Conservation (phyloP, 805 yeast species). For the Sugiyamaella mastotermitis region DNA sequence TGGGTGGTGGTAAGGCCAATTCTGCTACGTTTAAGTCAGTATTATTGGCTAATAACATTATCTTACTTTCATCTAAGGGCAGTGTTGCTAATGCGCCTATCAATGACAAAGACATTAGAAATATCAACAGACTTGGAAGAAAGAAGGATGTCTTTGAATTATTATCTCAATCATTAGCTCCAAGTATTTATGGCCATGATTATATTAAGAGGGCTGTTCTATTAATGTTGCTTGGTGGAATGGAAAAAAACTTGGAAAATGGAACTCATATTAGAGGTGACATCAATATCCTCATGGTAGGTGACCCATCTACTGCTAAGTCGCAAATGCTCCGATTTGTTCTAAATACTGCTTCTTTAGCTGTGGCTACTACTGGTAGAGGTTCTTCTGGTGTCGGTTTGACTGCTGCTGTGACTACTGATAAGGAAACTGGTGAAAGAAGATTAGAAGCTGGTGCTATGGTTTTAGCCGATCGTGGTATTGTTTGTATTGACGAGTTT, state of each 20-base stretch:
- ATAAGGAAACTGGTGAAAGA: conserved; percentile 95
- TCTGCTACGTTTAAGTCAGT: conserved; percentile 69
- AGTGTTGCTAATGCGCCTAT: conserved; percentile 67
- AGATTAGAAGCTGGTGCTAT: conserved; percentile 98
- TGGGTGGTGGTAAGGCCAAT: conserved; percentile 46
- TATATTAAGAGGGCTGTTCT: conserved; percentile 86
- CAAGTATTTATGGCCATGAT: conserved; percentile 91
- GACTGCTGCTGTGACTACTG: conserved; percentile 96
- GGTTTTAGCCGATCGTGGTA: conserved; percentile 96
- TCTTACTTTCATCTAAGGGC: conserved; percentile 82
- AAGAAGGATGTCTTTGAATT: conserved; percentile 68
- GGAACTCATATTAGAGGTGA: conserved; percentile 98
- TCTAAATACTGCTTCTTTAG: conserved; percentile 87
- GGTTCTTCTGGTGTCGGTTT: conserved; percentile 99
- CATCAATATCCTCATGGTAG: conserved; percentile 91
- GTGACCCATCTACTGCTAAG: conserved; percentile 98
- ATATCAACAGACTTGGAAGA: conserved; percentile 72
- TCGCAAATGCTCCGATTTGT: conserved; percentile 94
- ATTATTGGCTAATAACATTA: conserved; percentile 83
- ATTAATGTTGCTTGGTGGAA: conserved; percentile 88
- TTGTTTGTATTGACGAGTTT: conserved; percentile 97
- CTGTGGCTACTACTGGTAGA: conserved; percentile 97
- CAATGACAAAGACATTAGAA: conserved; percentile 77
- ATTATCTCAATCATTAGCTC: conserved; percentile 83
- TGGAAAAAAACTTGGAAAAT: conserved; percentile 85